A percentile compares a stretch with the other conserved stretches of the same genome.
phyloP scores from a whole-genome alignment of 2,329 filamentous ascomycete species.

The Didymella lethalis region DNA sequence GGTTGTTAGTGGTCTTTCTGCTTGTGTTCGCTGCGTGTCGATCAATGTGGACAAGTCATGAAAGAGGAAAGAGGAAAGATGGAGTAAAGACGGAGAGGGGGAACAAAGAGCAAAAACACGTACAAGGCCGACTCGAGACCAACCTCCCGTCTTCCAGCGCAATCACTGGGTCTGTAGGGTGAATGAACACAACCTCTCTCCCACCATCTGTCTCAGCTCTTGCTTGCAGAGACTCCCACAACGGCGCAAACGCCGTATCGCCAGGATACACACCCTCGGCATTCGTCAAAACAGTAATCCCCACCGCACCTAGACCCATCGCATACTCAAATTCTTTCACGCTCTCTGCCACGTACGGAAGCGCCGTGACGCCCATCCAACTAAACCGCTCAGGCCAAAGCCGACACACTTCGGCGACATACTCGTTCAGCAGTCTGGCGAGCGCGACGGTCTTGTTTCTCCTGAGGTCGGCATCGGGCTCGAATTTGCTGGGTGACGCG shows the following conservation, averaged over 20 bases:
- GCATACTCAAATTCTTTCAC: slow-evolving; percentile 43
- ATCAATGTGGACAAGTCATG: too few species aligned
- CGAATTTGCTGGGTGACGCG: slow-evolving; percentile 5
- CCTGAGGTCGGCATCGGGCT: slow-evolving; percentile 18
- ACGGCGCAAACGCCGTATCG: slow-evolving; percentile 32
- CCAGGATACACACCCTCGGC: slow-evolving; percentile 48
- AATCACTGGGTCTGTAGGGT: slow-evolving; percentile 48
- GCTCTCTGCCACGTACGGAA: slow-evolving; percentile 44
- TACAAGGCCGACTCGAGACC: slow-evolving; percentile 44
- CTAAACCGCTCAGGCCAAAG: slow-evolving; percentile 40
- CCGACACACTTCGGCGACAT: slow-evolving; percentile 33
- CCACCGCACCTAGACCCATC: slow-evolving; percentile 40
- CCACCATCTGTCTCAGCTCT: slow-evolving; percentile 15
- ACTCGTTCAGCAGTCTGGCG: slow-evolving; percentile 49
- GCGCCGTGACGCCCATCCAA: slow-evolving; percentile 39
- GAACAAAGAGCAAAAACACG: slow-evolving; percentile 13
- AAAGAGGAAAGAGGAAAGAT: too few species aligned
- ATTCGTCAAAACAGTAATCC: slow-evolving; percentile 46
- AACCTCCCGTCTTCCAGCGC: slow-evolving; percentile 37
- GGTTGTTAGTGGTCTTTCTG: background rate
- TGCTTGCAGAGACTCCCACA: slow-evolving; percentile 42
- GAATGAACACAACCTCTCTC: slow-evolving; percentile 45
- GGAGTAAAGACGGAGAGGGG: too few species aligned
- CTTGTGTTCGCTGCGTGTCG: too few species aligned
- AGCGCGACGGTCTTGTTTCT: slow-evolving; percentile 42